Conservation (phyloP, 495 filamentous ascomycete genomes). For the Hyaloscypha variabilis region DNA sequence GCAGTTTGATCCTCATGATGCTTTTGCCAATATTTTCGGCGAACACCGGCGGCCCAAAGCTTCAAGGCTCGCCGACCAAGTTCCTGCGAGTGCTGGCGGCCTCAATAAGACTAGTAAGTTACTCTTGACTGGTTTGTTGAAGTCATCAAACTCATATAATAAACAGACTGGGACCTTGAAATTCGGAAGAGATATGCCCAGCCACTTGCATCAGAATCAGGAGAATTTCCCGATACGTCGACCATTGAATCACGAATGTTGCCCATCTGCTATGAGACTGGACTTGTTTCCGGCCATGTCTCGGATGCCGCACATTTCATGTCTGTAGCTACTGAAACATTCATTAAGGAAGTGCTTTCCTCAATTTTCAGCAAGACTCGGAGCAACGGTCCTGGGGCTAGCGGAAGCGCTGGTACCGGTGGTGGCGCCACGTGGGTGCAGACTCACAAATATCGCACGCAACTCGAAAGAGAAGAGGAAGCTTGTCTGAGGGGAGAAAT, state of each 20-base stretch:
- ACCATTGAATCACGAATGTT: conserved; percentile 85
- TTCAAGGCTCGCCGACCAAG: conserved; percentile 58
- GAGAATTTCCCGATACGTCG: conserved; percentile 85
- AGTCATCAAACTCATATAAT: conserved; percentile 9
- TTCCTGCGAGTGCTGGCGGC: conserved; percentile 76
- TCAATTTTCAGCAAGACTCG: conserved; percentile 77
- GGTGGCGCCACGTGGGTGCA: conserved; percentile 71
- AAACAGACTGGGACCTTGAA: conserved; percentile 82
- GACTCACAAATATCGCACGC: conserved; percentile 74
- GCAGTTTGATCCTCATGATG: conserved; percentile 69
- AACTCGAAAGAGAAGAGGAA: conserved; percentile 73
- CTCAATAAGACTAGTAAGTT: conserved; percentile 86
- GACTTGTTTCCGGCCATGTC: conserved; percentile 72
- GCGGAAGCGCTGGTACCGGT: conserved; percentile 57
- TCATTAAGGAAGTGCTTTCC: conserved; percentile 84
- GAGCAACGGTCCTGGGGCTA: conserved; percentile 70
- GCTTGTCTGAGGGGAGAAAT: conserved; percentile 68
- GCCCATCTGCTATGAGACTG: conserved; percentile 93
- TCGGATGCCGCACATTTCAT: conserved; percentile 80
- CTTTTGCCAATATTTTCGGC: conserved; percentile 62
- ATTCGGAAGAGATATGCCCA: conserved; percentile 91
- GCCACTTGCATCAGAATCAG: conserved; percentile 83
- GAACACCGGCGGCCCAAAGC: conserved; percentile 73
- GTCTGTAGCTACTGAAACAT: conserved; percentile 88
- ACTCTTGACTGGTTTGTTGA: conserved; percentile 4